phyloP scores from a whole-genome alignment of 148 eudicot species.

The Hydrangea macrophylla region DNA sequence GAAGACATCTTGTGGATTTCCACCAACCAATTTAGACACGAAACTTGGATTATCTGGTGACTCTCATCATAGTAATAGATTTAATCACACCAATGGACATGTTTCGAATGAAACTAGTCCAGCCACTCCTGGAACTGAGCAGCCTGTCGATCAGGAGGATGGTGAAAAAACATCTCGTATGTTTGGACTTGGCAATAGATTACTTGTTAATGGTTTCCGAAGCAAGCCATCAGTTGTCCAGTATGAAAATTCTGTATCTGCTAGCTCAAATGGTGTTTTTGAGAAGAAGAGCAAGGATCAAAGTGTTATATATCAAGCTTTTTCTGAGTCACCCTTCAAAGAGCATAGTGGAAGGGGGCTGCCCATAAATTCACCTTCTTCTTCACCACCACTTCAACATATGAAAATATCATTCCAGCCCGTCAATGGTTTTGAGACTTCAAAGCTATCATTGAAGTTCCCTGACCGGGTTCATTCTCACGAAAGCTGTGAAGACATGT shows the following conservation, averaged over 20 bases:
- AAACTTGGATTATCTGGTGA: slow-evolving; percentile 23
- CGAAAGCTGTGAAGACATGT: slow-evolving; percentile 48
- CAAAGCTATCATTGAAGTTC: slow-evolving; percentile 66
- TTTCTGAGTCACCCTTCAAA: slow-evolving; percentile 29
- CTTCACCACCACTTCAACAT: slow-evolving; percentile 91
- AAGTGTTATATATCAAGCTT: slow-evolving; percentile 11
- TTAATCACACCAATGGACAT: slow-evolving; percentile 15
- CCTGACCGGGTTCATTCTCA: slow-evolving; percentile 54
- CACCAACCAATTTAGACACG: slow-evolving; percentile 30
- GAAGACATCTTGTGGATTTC: slow-evolving; percentile 30
- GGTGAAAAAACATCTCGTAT: slow-evolving; percentile 47
- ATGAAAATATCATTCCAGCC: slow-evolving; percentile 93
- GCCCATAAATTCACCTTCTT: slow-evolving; percentile 57
- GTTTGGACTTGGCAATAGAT: slow-evolving; percentile 44
- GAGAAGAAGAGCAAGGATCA: not conserved
- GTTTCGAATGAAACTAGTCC: slow-evolving; percentile 18
- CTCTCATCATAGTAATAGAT: slow-evolving; percentile 19
- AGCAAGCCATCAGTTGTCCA: slow-evolving; percentile 1
- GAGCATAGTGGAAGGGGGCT: slow-evolving; percentile 30
- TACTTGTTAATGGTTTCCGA: slow-evolving; percentile 26
- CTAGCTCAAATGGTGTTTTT: slow-evolving; percentile 18
- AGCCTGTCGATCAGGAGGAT: slow-evolving; percentile 17
- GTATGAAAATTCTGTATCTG: slow-evolving; percentile 25
- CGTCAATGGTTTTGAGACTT: slow-evolving; percentile 47
- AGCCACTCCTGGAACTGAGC: slow-evolving; percentile 24